phyloP scores from a whole-genome alignment of 1,139 yeast species.

The Debaryomyces sp. region DNA sequence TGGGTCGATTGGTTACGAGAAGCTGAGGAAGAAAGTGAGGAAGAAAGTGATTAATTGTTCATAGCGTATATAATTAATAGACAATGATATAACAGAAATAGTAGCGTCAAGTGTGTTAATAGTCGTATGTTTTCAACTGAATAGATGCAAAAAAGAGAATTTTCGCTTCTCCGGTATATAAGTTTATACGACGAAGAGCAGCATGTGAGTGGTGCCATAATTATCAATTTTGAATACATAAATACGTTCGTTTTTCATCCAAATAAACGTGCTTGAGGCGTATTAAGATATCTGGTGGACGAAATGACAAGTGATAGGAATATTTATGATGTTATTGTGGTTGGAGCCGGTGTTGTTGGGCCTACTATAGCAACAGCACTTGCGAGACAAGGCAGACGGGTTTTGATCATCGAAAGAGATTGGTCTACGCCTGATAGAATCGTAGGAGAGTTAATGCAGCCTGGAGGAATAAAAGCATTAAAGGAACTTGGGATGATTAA shows the following conservation, averaged over 20 bases:
- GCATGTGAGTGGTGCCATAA: constrained; percentile 5
- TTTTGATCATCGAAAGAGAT: constrained; percentile 79
- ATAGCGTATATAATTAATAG: constrained; percentile 5
- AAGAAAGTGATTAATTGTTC: constrained; percentile 11
- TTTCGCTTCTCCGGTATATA: constrained; percentile 1
- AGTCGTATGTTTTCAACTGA: background rate
- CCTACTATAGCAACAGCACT: constrained; percentile 89
- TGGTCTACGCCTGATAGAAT: constrained; percentile 93
- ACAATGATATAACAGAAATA: background rate
- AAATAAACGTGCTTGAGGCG: background rate
- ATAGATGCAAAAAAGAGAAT: background rate
- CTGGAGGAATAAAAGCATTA: constrained; percentile 87
- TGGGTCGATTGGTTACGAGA: constrained; percentile 87
- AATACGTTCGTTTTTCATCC: background rate
- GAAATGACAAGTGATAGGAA: constrained; percentile 6
- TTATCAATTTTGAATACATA: background rate
- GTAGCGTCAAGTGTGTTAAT: background rate
- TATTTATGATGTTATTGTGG: constrained; percentile 64
- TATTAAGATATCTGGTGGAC: background rate
- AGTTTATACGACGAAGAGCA: constrained; percentile 3
- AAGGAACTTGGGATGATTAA: constrained; percentile 78
- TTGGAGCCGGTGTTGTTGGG: constrained; percentile 97
- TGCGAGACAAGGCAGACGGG: constrained; percentile 86
- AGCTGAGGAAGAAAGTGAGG: constrained; percentile 68
- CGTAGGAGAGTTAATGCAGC: constrained; percentile 96